Conservation (phyloP, 2,329 filamentous ascomycete genomes). For the Biscogniauxia marginata region DNA sequence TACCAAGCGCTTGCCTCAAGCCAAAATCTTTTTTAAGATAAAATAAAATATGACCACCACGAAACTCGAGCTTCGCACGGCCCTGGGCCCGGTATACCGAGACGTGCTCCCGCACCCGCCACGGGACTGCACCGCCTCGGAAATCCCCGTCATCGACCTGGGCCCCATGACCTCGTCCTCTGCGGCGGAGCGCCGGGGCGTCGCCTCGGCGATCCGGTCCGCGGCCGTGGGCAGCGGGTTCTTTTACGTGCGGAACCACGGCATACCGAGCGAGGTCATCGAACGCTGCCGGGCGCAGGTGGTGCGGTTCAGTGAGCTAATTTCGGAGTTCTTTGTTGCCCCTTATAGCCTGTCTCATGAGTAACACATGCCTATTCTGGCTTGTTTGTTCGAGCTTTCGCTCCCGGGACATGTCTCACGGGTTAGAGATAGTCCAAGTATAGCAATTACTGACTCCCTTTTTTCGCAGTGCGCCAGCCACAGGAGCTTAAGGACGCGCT, state of each 20-base stretch:
- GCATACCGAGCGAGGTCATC: constrained; percentile 38
- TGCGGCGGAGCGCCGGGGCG: constrained; percentile 34
- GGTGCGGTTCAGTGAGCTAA: constrained; percentile 28
- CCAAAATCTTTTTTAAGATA: too few species aligned
- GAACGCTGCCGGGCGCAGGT: constrained; percentile 32
- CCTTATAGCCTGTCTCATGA: background rate
- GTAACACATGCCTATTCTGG: too few species aligned
- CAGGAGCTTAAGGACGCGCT: constrained; percentile 41
- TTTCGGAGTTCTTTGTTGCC: background rate
- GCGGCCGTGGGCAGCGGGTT: constrained; percentile 53
- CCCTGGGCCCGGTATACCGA: constrained; percentile 33
- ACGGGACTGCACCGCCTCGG: constrained; percentile 33
- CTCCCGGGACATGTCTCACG: too few species aligned
- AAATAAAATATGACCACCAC: constrained; percentile 29
- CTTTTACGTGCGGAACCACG: constrained; percentile 55
- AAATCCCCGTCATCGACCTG: constrained; percentile 56
- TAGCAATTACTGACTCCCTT: too few species aligned
- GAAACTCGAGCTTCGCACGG: constrained; percentile 33
- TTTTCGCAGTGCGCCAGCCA: constrained; percentile 42
- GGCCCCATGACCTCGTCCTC: constrained; percentile 38
- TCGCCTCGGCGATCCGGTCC: constrained; percentile 41
- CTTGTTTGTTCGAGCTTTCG: too few species aligned
- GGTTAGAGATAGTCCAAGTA: too few species aligned
- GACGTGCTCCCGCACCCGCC: constrained; percentile 31
- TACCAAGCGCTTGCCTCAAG: too few species aligned